phyloP scores from a whole-genome alignment of 495 filamentous ascomycete species.

The Thermochaetoides thermophila region DNA sequence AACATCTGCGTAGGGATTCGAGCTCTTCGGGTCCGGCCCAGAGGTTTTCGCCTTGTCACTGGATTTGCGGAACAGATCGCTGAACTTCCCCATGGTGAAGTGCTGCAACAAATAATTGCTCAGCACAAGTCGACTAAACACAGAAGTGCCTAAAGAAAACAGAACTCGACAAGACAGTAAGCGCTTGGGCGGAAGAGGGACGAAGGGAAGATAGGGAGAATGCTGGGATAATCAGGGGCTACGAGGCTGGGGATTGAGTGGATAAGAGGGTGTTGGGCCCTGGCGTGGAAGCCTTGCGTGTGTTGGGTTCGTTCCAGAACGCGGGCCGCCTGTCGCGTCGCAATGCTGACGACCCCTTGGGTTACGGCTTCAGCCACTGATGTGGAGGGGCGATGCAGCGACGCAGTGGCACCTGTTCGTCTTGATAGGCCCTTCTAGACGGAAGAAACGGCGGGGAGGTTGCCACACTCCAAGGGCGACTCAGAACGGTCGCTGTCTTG shows the following conservation, averaged over 20 bases:
- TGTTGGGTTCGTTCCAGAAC: constrained; percentile 15
- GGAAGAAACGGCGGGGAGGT: too few species aligned
- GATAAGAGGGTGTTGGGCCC: constrained; percentile 4
- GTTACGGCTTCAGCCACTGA: too few species aligned
- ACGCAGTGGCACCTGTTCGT: too few species aligned
- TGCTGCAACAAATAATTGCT: background rate
- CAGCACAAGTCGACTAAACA: background rate
- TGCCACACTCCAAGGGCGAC: too few species aligned
- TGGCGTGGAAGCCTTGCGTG: constrained; percentile 11
- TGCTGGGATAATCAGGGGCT: constrained; percentile 2
- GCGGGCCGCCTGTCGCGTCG: constrained; percentile 3
- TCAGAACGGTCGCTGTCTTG: too few species aligned
- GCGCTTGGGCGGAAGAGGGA: background rate
- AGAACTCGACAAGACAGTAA: background rate
- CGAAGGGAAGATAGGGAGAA: background rate
- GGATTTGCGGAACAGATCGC: constrained; percentile 39
- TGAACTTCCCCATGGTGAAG: constrained; percentile 47
- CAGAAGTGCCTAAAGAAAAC: background rate
- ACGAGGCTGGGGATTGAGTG: constrained; percentile 2
- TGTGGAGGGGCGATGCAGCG: too few species aligned
- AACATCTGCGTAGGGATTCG: constrained; percentile 66
- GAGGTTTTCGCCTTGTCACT: constrained; percentile 47
- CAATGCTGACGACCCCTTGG: constrained; percentile 11
- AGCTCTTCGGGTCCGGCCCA: constrained; percentile 32
- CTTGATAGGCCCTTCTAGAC: too few species aligned